Percentiles rank a stretch among this genome's conserved stretches.
Evolutionary conservation across 2,329 filamentous ascomycete species (phyloP).

Genomic region (Acephala macrosclerotiorum): DNA sequence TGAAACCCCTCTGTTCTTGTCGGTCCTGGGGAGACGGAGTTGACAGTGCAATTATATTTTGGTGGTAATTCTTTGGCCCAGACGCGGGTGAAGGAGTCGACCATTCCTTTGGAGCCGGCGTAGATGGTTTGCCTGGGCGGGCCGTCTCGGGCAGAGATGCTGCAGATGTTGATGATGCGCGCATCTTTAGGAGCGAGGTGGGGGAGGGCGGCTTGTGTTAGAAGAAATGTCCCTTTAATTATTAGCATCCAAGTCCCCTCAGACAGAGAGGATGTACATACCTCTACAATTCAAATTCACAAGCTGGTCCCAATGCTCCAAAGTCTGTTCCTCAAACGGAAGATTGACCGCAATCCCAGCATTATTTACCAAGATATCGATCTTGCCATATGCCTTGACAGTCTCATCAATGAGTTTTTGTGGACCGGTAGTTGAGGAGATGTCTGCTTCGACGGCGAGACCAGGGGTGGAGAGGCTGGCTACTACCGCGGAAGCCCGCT

Average conservation of each 20-base stretch:
- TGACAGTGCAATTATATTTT: conserved; percentile 55
- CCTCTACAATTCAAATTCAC: conserved; percentile 51
- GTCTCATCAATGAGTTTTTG: conserved; percentile 47
- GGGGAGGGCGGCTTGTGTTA: conserved; percentile 48
- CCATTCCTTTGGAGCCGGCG: conserved; percentile 57
- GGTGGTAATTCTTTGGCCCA: conserved; percentile 52
- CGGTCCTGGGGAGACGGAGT: conserved; percentile 52
- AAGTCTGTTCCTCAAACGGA: conserved; percentile 48
- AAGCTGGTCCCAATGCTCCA: conserved; percentile 49
- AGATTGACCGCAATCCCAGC: conserved; percentile 50
- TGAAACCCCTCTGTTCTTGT: conserved; percentile 49
- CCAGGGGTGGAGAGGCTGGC: conserved; percentile 41
- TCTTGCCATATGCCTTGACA: conserved; percentile 45
- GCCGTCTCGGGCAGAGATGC: conserved; percentile 46
- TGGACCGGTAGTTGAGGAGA: conserved; percentile 49
- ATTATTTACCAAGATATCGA: conserved; percentile 55
- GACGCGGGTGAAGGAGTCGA: conserved; percentile 53
- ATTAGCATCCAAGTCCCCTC: not conserved
- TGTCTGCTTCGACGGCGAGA: conserved; percentile 52
- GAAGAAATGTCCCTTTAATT: conserved; percentile 47
- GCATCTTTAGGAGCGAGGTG: conserved; percentile 47
- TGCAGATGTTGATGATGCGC: conserved; percentile 54
- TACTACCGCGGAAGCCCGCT: conserved; percentile 43
- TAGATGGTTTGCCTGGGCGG: conserved; percentile 54
- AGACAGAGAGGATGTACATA: not conserved